A percentile compares a stretch with the other conserved stretches of the same genome.
phyloP scores from a whole-genome alignment of 345 rosid genomes.

The Pelargonium nanum region DNA sequence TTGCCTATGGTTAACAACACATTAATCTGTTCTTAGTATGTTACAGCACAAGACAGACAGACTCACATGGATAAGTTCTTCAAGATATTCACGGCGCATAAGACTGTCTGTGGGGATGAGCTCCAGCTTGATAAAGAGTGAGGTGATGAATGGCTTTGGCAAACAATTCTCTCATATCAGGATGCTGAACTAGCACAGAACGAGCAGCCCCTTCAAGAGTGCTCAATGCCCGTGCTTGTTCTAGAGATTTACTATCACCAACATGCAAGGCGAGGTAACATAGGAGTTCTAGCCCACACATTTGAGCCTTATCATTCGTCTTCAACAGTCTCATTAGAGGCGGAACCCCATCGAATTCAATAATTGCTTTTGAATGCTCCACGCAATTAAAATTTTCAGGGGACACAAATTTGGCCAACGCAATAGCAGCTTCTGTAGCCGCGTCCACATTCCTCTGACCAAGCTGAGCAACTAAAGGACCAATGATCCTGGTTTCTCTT shows the following conservation, averaged over 20 bases:
- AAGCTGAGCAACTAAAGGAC: slow-evolving; percentile 35
- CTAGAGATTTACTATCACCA: slow-evolving; percentile 50
- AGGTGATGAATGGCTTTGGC: slow-evolving; percentile 36
- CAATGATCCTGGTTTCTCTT: slow-evolving; percentile 34
- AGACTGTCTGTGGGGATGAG: slow-evolving; percentile 24
- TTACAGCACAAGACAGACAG: slow-evolving; percentile 5
- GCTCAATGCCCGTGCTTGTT: slow-evolving; percentile 41
- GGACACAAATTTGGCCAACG: slow-evolving; percentile 42
- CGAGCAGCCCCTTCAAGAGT: slow-evolving; percentile 39
- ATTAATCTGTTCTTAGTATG: background rate
- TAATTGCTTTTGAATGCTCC: slow-evolving; percentile 45
- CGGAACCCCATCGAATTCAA: slow-evolving; percentile 44
- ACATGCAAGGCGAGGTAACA: slow-evolving; percentile 45
- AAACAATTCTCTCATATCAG: slow-evolving; percentile 39
- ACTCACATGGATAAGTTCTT: slow-evolving; percentile 2
- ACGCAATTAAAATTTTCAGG: slow-evolving; percentile 41
- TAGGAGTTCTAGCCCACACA: slow-evolving; percentile 29
- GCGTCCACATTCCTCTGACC: slow-evolving; percentile 19
- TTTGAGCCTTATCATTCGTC: slow-evolving; percentile 24
- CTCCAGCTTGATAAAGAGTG: slow-evolving; percentile 39
- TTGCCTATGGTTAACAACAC: background rate
- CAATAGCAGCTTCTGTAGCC: slow-evolving; percentile 41
- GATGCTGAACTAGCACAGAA: slow-evolving; percentile 29
- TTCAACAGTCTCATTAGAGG: slow-evolving; percentile 29
- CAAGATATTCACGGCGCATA: slow-evolving; percentile 10